Evolutionary conservation across 75 land plant species (phyloP), one percentile per base, ranked within the genome.

Genomic region (Adiantum capillusveneris): DNA sequence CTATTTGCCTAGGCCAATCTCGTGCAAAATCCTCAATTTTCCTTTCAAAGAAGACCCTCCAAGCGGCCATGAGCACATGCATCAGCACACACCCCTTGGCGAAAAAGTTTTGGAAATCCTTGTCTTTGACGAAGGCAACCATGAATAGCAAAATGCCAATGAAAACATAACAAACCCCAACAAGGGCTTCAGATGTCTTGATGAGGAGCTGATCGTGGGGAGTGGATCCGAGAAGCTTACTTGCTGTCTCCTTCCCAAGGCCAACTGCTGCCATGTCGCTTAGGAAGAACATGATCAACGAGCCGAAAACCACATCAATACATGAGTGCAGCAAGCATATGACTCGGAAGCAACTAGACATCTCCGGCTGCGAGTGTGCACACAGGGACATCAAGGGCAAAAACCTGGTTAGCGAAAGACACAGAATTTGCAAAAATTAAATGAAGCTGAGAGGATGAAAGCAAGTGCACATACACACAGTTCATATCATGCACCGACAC

Each of bases 201-300:
- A 83, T 73, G 59, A 79, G 63, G n/a, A 83, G 46, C 64, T 76
- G 77, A 31, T 83, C 82, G 37, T 79, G 81, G 0, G 82, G 82
- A 1, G 86, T 75, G 11, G 86, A 83, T 0, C 86, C 86, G 43
- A 62, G 34, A 11, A 83, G 66, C 65, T 67, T 79, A 6, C 14
- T 27, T 26, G 6, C 67, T 61, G 7, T 59, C 37, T 29, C 75
- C 30, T 57, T 83, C n/a, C n/a, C n/a, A n/a, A n/a, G n/a, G n/a
- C n/a, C n/a, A n/a, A n/a, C n/a, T n/a, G n/a, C n/a, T n/a, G n/a
- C n/a, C n/a, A n/a, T n/a, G 9, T 34, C 82, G 1, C 73, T 36
- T 51, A 36, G 36, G 65, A 64, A 75, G 59, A 82, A 79, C 78
- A 79, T 72, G 69, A 83, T 79, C 31, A 79, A 51, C 6, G 65